Base-by-base conservation (phyloP, 257 asterid species). In the Ilex asprella region DNA sequence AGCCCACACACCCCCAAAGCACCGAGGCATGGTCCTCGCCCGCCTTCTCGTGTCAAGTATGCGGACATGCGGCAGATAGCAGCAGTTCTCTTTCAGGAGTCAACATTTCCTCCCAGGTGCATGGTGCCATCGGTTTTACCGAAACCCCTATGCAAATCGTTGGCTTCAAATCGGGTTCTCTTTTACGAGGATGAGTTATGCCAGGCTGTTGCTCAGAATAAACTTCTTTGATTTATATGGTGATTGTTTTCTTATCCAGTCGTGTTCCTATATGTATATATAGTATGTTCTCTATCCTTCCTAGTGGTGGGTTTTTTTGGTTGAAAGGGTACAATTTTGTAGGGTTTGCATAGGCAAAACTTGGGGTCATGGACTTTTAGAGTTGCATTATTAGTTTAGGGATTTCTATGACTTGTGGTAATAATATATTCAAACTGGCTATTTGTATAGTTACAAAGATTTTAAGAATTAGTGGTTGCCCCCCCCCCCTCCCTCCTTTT, bases 181-280 rank as follows among this genome's bases (percentile, higher is more conserved):
- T 86, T 89, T 73, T 89, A 85, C 1, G 97, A 92, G 82, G 99
- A 92, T 15, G 99, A 92, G 67, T 69, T 92, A 56, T 92, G 99
- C 79, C 95, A 92, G 73, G 96, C 99, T 5, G 99, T 89, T 62
- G 96, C 97, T 31, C 97, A 89, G 72, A 92, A 92, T 83, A 92
- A 89, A 65, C 95, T 92, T 56, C 91, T 79, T 63, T 92, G 92
- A 89, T 58, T 58, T 30, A 12, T 6, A 16, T 16, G 4, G 16
- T 56, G 61, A 54, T 57, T 53, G 63, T 47, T 57, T 55, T 58
- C 54, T 63, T 56, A 10, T 49, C 30, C 55, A 68, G 44, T 67
- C 58, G 49, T 70, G 53, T 35, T 12, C 10, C 11, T 46, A 59
- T 63, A 60, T 79, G 76, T 85, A 75, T 71, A 74, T 68, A 31